phyloP scores from a whole-genome alignment of 192 early-diverging fungal species.

The Haplosporangium gracile region DNA sequence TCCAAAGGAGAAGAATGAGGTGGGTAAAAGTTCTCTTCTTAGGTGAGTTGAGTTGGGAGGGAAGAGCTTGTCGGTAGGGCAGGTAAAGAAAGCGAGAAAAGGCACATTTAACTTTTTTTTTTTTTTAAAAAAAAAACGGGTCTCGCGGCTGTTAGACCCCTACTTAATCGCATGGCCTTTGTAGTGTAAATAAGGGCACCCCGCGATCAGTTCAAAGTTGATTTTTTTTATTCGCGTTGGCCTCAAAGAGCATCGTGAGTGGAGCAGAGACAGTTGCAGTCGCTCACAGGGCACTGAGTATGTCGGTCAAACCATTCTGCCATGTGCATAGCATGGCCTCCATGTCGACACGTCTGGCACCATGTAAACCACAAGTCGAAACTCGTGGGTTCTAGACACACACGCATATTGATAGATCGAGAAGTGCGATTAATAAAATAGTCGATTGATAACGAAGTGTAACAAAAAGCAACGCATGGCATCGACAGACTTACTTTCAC shows the following conservation, averaged over 20 bases:
- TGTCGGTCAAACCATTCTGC: constrained; percentile 92
- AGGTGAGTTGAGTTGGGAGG: neutral
- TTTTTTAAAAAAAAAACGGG: no score
- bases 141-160: no score
- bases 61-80: neutral
- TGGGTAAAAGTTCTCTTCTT: neutral
- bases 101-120: no score
- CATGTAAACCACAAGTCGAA: constrained; percentile 97
- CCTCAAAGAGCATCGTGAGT: constrained; percentile 44
- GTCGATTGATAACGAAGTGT: neutral
- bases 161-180: no score
- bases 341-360: constrained; percentile 98
- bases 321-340: constrained; percentile 94
- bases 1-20: neutral
- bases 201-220: neutral
- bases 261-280: constrained; percentile 83
- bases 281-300: constrained; percentile 90
- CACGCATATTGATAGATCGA: neutral
- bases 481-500: constrained; percentile 41
- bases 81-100: no score
- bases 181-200: no score
- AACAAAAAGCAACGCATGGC: neutral
- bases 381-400: constrained; percentile 61
- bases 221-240: neutral
- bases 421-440: neutral